Conservation (phyloP, 2,329 filamentous ascomycete genomes). For the Pyricularia sp. region DNA sequence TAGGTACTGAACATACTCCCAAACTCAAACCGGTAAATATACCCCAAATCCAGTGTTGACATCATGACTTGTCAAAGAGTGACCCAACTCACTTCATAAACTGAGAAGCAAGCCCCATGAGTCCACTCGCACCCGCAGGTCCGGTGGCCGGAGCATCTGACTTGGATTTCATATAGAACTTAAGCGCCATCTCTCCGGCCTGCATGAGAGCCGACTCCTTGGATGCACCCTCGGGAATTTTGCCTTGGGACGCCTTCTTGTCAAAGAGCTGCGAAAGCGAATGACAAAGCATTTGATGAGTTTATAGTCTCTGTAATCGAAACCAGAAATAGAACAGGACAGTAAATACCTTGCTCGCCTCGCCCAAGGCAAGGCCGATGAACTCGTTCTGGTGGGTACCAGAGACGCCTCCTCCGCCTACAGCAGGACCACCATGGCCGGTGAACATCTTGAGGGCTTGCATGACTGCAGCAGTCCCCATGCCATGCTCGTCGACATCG, state of each 20-base stretch:
- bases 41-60: background rate
- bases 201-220: slow-evolving; percentile 74
- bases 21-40: slow-evolving; percentile 17
- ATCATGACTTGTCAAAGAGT: background rate
- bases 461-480: slow-evolving; percentile 69
- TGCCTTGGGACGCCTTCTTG: slow-evolving; percentile 43
- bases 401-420: slow-evolving; percentile 25
- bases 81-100: slow-evolving; percentile 22
- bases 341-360: slow-evolving; percentile 62
- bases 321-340: background rate
- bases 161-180: slow-evolving; percentile 83
- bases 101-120: slow-evolving; percentile 38
- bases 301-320: background rate
- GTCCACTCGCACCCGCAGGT: slow-evolving; percentile 30
- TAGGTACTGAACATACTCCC: slow-evolving; percentile 5
- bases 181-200: slow-evolving; percentile 78
- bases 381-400: slow-evolving; percentile 61
- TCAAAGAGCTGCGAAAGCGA: slow-evolving; percentile 44
- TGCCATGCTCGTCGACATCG: slow-evolving; percentile 35
- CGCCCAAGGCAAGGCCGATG: slow-evolving; percentile 76
- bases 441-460: slow-evolving; percentile 76
- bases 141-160: slow-evolving; percentile 33
- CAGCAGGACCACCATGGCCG: slow-evolving; percentile 36
- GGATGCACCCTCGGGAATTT: slow-evolving; percentile 47
- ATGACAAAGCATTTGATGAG: background rate